Evolutionary conservation across 495 filamentous ascomycete species (phyloP), one percentile per base, ranked within the genome.

Genomic region (Podospora pseudopauciseta): DNA sequence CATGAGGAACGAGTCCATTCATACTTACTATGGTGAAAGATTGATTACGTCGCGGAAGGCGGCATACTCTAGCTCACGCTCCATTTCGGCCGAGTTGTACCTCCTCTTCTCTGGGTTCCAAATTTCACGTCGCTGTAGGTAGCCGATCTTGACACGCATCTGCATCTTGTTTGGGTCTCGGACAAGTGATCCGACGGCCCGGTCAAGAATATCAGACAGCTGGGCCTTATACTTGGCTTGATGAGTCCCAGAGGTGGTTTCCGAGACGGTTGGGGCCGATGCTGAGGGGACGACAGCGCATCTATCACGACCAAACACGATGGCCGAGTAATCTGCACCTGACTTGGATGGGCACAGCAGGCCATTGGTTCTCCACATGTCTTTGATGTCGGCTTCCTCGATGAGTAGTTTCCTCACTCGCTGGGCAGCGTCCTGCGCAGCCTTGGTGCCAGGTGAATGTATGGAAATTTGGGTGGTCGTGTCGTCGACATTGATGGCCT

Each of bases 131-230:
- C 91, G 75, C 7, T 82, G 69, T 30, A 87, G 80, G 0, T 79
- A 77, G 0, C 89, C 90, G 57, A 91, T 83, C 39, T 83, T 79
- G 3, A 89, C 80, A 23, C 85, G 81, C 83, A 92, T 77, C 5
- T 66, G 67, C 72, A 79, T 76, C 59, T 68, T 68, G 62, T 70
- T 74, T 4, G 73, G 70, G 7, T 68, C 26, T 7, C 66, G 28
- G 5, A 62, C 54, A 60, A 78, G 39, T 13, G 63, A 60, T 0
- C 19, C 28, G 3, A 65, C 34, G 1, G 53, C 26, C 5, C 23
- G n/a, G 19, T 65, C 26, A 13, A 77, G 57, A 1, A 56, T 58
- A 5, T 30, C 7, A 2, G 30, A 15, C 1, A 78, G 28, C 0
- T 67, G 60, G 7, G 56, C 26, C 44, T 64, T 71, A 65, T 73